Percentiles rank a stretch among this genome's conserved stretches.
These are phyloP conservation scores for Venturia carpophila DNA, from an alignment of 2,329 filamentous ascomycete species.

Conservation along the genomic window DNA sequence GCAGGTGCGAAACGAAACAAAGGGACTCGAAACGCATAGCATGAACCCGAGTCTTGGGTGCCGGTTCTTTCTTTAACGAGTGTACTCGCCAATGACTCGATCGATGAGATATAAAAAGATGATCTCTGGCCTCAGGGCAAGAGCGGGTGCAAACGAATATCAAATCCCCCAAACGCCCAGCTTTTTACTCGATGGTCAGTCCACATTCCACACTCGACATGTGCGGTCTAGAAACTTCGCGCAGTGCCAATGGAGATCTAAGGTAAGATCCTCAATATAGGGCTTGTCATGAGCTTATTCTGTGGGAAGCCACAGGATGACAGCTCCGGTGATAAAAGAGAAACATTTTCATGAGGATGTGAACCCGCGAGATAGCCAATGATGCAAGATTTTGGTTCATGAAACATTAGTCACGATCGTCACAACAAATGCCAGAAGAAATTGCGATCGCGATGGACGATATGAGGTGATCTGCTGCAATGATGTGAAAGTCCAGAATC, in stretches of 20 bases:
- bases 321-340: background rate
- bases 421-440: background rate
- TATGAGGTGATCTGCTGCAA: constrained; percentile 1
- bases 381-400: background rate
- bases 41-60: background rate
- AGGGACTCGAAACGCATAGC: background rate
- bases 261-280: background rate
- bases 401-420: background rate
- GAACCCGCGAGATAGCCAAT: background rate
- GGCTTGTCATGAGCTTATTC: background rate
- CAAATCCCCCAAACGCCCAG: constrained; percentile 13
- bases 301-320: background rate
- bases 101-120: constrained; percentile 5
- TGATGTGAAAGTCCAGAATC: background rate
- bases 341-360: background rate
- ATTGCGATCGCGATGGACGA: background rate
- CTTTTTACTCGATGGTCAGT: background rate
- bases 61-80: constrained; percentile 1
- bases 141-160: background rate
- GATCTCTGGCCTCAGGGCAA: background rate
- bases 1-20: constrained; percentile 9
- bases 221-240: constrained; percentile 7
- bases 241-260: background rate
- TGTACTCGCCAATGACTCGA: background rate
- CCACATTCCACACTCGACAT: background rate